Evolutionary conservation across 192 early-diverging fungal species (phyloP).

Genomic region (Coemansia sp.): DNA sequence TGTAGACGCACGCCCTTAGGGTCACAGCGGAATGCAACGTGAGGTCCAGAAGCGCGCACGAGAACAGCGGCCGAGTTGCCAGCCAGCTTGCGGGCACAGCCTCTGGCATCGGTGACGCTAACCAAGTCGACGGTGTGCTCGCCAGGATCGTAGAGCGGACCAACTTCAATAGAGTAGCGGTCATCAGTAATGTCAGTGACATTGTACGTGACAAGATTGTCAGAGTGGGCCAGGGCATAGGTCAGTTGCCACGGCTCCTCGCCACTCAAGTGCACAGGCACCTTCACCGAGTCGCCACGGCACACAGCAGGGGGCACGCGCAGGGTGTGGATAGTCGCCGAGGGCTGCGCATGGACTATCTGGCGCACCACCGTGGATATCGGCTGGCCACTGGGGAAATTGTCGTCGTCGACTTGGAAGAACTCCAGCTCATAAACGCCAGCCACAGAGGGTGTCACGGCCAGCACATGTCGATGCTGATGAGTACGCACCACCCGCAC

Average conservation of each 20-base stretch:
- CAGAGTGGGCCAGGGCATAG: slow-evolving; percentile 34
- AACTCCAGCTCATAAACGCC: slow-evolving; percentile 49
- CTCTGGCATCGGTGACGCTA: slow-evolving; percentile 40
- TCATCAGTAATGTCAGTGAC: slow-evolving; percentile 20
- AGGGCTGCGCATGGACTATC: slow-evolving; percentile 46
- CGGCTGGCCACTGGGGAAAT: slow-evolving; percentile 44
- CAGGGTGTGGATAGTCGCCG: slow-evolving; percentile 26
- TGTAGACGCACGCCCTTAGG: slow-evolving; percentile 27
- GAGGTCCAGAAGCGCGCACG: slow-evolving; percentile 43
- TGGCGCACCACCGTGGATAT: slow-evolving; percentile 23
- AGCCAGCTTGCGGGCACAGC: slow-evolving; percentile 37
- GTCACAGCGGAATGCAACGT: slow-evolving; percentile 29
- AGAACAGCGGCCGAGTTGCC: slow-evolving; percentile 18
- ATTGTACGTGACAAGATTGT: slow-evolving; percentile 11
- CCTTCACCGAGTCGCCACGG: slow-evolving; percentile 23
- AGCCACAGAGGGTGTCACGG: slow-evolving; percentile 34
- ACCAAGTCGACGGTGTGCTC: slow-evolving; percentile 37
- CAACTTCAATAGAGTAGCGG: slow-evolving; percentile 23
- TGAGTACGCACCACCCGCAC: slow-evolving; percentile 32
- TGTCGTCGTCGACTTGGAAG: slow-evolving; percentile 47
- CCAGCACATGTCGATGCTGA: slow-evolving; percentile 34
- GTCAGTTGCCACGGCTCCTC: slow-evolving; percentile 55
- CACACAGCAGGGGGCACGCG: slow-evolving; percentile 15
- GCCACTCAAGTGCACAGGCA: slow-evolving; percentile 56
- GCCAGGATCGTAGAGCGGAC: slow-evolving; percentile 25